Percentiles rank a stretch among this genome's conserved stretches.
Conservation (phyloP, 129 eudicot genomes). For the Tagetes patula region DNA sequence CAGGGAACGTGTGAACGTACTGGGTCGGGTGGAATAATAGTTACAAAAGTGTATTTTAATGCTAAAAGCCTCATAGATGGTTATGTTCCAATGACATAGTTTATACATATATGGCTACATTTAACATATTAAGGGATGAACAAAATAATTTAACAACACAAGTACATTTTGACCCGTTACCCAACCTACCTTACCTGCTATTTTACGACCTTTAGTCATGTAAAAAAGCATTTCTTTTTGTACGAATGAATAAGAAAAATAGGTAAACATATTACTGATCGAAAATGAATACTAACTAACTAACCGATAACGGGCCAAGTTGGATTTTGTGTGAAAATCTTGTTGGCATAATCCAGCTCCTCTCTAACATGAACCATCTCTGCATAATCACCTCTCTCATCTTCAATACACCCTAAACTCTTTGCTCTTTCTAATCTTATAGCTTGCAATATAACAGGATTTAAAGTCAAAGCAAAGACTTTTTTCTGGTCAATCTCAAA, state of each 20-base stretch:
- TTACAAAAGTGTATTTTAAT: too few relatives aligned
- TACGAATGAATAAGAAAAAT: background rate
- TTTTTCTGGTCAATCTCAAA: conserved; percentile 56
- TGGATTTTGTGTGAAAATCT: conserved; percentile 59
- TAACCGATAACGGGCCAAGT: conserved; percentile 70
- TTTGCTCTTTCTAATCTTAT: conserved; percentile 59
- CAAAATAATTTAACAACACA: conserved; percentile 1
- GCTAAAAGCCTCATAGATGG: too few relatives aligned
- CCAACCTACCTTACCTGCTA: background rate
- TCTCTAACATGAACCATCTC: conserved; percentile 54
- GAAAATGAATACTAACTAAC: conserved; percentile 49
- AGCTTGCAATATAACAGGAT: conserved; percentile 53
- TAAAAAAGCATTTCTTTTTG: background rate
- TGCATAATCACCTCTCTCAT: conserved; percentile 43
- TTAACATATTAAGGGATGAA: background rate
- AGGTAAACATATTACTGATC: background rate
- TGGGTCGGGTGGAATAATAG: too few relatives aligned
- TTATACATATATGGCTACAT: too few relatives aligned
- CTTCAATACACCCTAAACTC: conserved; percentile 52
- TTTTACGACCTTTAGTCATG: background rate
- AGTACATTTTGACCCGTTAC: conserved; percentile 1
- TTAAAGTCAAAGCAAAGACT: conserved; percentile 64
- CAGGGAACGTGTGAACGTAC: too few relatives aligned
- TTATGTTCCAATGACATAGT: too few relatives aligned
- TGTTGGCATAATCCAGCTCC: conserved; percentile 54